Base-by-base conservation (phyloP, 208 protist genomes). In the Angomonas ambiguus region DNA sequence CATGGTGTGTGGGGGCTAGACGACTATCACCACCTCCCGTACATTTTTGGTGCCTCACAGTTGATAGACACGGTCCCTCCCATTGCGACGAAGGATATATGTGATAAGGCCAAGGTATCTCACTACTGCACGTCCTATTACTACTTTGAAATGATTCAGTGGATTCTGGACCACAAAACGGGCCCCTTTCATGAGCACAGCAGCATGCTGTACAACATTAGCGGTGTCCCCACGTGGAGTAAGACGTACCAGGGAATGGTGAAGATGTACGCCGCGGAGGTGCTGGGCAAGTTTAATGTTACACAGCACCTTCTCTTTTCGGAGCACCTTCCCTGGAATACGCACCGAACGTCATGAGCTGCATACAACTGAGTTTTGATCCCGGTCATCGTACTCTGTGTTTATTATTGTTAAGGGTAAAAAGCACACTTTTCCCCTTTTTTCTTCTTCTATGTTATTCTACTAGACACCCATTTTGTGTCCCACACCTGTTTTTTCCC, bases 1-100 rank as follows among this genome's bases (percentile, higher is more conserved):
- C 98, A 98, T 61, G 98, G 98, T 22, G 98, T 99, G 25, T 99
- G 98, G 98, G 96, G 97, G 11, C 80, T 99, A 1, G 98, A 99
- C 73, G 98, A 99, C 74, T 99, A 98, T 68, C 97, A 99, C 62
- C 98, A 99, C 77, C 69, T 99, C n/a, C 94, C 96, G 2, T 99
- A 98, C 73, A 70, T 99, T 0, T 98, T 95, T 32, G 98, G 98
- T 5, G 80, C 93, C 18, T 69, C 97, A 13, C 98, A 99, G 88
- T 85, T 99, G 0, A 85, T 95, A 18, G 85, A 83, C 28, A 74
- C 80, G 28, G 74, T 87, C 24, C 34, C 67, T 16, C 18, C 49
- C n/a, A 11, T 56, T 45, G 48, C 31, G 13, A 77, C 88, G 0
- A 84, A 85, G 53, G 56, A 87, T 67, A 58, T 92, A 28, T 88